Conservation (phyloP, 164 flowering plant genomes). For the Amborella trichopoda region DNA sequence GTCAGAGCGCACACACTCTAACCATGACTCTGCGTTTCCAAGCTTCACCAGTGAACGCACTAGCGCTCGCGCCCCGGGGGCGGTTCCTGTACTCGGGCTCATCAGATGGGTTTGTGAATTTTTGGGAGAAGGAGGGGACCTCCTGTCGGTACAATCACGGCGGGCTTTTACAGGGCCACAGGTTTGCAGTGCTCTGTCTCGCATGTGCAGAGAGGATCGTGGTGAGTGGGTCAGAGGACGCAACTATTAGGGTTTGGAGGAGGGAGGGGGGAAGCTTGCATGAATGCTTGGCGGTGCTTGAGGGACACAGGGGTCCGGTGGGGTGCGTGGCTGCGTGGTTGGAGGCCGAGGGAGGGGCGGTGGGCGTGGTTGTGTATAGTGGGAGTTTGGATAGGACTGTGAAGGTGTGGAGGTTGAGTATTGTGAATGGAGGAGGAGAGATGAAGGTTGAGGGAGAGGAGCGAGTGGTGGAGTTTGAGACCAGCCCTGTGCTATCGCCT, state of each 20-base stretch:
- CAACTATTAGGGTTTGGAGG: constrained; percentile 79
- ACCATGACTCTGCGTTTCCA: constrained; percentile 74
- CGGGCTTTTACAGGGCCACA: constrained; percentile 74
- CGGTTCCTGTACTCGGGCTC: constrained; percentile 73
- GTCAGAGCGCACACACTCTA: constrained; percentile 25
- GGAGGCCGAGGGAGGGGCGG: constrained; percentile 8
- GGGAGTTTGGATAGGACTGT: constrained; percentile 76
- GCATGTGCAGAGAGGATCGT: constrained; percentile 35
- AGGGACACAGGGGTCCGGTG: constrained; percentile 56
- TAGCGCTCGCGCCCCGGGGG: constrained; percentile 45
- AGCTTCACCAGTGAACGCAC: constrained; percentile 73
- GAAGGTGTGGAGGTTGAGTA: constrained; percentile 59
- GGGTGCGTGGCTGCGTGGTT: constrained; percentile 49
- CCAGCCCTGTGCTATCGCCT: constrained; percentile 64
- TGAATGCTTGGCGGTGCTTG: constrained; percentile 45
- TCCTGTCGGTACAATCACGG: constrained; percentile 55
- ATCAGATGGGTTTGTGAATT: constrained; percentile 77
- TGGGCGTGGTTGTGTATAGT: constrained; percentile 34
- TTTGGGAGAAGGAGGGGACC: constrained; percentile 85
- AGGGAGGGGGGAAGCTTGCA: constrained; percentile 23
- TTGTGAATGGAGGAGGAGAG: not conserved
- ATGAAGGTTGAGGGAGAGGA: constrained; percentile 2
- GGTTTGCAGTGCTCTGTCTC: constrained; percentile 53
- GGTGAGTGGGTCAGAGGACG: constrained; percentile 84
- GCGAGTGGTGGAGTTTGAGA: constrained; percentile 14